Percentiles rank a stretch among this genome's conserved stretches.
Evolutionary conservation across 2,329 filamentous ascomycete genomes (phyloP).

Genomic region (Aspergillus fumigatiaffinis): DNA sequence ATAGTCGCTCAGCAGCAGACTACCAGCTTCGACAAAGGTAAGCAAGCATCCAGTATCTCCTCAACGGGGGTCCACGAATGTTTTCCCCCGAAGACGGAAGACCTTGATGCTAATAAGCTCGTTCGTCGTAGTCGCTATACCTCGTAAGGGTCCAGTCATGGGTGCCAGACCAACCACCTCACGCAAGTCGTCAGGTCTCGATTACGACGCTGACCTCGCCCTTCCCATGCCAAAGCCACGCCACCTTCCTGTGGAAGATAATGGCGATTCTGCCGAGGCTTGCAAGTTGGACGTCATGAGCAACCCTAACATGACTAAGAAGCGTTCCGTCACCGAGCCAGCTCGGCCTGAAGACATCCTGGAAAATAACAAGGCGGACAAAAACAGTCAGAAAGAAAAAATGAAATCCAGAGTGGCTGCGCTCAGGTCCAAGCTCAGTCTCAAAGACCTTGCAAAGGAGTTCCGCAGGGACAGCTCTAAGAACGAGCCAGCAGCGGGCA

Average conservation of each 20-base stretch:
- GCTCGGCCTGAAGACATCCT: neutral
- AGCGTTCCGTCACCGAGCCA: slow-evolving; percentile 16
- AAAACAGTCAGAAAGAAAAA: slow-evolving; percentile 12
- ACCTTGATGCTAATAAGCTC: neutral
- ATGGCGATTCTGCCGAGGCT: neutral
- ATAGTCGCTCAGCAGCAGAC: neutral
- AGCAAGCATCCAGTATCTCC: neutral
- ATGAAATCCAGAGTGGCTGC: slow-evolving; percentile 22
- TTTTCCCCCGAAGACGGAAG: neutral
- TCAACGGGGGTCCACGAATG: neutral
- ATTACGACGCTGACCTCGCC: slow-evolving; percentile 24
- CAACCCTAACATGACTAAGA: slow-evolving; percentile 9
- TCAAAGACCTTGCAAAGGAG: slow-evolving; percentile 28
- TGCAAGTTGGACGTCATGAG: neutral
- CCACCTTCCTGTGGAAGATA: slow-evolving; percentile 4
- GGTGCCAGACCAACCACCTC: slow-evolving; percentile 5
- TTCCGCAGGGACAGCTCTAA: slow-evolving; percentile 11
- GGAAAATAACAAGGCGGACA: neutral
- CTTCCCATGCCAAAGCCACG: slow-evolving; percentile 27
- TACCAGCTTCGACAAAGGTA: slow-evolving; percentile 3
- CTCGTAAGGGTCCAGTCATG: slow-evolving; percentile 2
- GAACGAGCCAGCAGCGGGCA: neutral
- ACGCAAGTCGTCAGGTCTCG: slow-evolving; percentile 18
- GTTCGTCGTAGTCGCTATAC: slow-evolving; percentile 1
- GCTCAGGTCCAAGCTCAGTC: slow-evolving; percentile 27